phyloP scores from a whole-genome alignment of 345 rosid species.

The Camelina neglecta region DNA sequence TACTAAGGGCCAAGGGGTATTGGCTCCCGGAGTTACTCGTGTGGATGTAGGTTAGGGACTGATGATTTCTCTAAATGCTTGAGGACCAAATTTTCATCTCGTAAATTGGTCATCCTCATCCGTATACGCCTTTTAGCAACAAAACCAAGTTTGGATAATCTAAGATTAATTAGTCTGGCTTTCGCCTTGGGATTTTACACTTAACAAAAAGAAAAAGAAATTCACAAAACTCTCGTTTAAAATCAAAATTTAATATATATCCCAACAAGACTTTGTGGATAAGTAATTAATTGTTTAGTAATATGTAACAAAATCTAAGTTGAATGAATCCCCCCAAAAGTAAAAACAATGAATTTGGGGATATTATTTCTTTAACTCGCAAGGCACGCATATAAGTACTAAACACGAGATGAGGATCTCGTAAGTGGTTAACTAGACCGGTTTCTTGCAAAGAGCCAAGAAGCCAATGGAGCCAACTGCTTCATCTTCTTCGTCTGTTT shows the following conservation, averaged over 20 bases:
- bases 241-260: background rate
- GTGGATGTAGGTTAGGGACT: no score
- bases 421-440: constrained; percentile 31
- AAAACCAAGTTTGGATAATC: no score
- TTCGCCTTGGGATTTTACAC: no score
- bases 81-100: no score
- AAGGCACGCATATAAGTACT: constrained; percentile 19
- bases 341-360: background rate
- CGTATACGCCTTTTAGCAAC: no score
- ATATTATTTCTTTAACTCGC: constrained; percentile 1
- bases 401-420: constrained; percentile 3
- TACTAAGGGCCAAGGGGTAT: no score
- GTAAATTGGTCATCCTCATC: no score
- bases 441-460: constrained; percentile 65
- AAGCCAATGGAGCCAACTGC: constrained; percentile 55
- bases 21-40: no score
- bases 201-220: no score
- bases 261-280: background rate
- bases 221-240: background rate
- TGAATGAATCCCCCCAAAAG: constrained; percentile 5
- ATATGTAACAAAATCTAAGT: constrained; percentile 4
- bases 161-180: no score
- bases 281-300: background rate
- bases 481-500: constrained; percentile 49
- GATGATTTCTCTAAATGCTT: no score